phyloP scores from a whole-genome alignment of 495 filamentous ascomycete species.

The Penicillium salamii region DNA sequence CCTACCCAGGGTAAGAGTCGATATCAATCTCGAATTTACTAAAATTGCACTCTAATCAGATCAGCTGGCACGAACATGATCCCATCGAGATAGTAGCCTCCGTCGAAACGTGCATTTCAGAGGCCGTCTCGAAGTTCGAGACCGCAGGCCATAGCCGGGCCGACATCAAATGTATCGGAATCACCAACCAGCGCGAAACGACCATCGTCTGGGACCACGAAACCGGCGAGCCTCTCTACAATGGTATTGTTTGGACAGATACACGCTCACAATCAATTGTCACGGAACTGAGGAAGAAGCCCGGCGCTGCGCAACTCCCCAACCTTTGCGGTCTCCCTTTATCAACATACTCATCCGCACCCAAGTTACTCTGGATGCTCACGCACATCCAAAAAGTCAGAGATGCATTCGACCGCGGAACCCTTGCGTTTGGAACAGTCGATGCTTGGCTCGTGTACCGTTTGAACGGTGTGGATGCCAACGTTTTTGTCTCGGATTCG shows the following conservation, averaged over 20 bases:
- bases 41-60: not conserved
- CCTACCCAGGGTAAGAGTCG: conserved; percentile 74
- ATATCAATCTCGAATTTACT: not conserved
- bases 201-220: conserved; percentile 86
- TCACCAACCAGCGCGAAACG: conserved; percentile 96
- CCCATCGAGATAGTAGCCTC: conserved; percentile 74
- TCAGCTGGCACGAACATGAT: conserved; percentile 92
- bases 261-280: conserved; percentile 79
- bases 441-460: conserved; percentile 91
- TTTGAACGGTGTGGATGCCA: conserved; percentile 70
- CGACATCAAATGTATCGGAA: conserved; percentile 78
- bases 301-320: conserved; percentile 62
- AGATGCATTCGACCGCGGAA: conserved; percentile 73
- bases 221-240: conserved; percentile 82
- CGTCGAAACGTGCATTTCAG: conserved; percentile 80
- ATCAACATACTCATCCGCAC: conserved; percentile 89
- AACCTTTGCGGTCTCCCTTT: conserved; percentile 83
- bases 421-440: conserved; percentile 85
- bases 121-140: conserved; percentile 68
- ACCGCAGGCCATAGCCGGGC: conserved; percentile 61
- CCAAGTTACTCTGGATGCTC: conserved; percentile 87
- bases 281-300: conserved; percentile 64
- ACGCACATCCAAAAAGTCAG: conserved; percentile 68
- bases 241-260: conserved; percentile 94
- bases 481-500: conserved; percentile 80